Evolutionary conservation across 352 stramenopile species (phyloP).

Genomic region (Globisporangium cylindrosporum): DNA sequence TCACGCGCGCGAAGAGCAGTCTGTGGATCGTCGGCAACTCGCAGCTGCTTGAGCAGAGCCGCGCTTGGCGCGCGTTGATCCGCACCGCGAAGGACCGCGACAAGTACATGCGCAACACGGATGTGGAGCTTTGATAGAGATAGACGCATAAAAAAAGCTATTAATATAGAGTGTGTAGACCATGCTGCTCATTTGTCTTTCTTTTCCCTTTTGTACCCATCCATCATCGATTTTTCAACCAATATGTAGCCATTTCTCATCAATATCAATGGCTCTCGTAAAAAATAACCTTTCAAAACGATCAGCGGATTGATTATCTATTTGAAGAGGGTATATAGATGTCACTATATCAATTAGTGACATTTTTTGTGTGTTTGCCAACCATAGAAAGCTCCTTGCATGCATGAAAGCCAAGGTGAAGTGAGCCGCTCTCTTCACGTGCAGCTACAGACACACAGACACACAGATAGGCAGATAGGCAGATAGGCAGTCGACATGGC

Average conservation of each 20-base stretch:
- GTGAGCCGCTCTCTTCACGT: neutral
- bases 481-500: neutral
- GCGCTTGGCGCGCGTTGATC: conserved; percentile 66
- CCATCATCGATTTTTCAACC: neutral
- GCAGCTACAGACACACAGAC: neutral
- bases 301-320: conserved; percentile 2
- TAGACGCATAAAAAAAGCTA: conserved; percentile 3
- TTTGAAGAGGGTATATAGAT: neutral
- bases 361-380: conserved; percentile 7
- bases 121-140: conserved; percentile 15
- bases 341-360: conserved; percentile 6
- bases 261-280: neutral
- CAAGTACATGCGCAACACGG: conserved; percentile 41
- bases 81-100: conserved; percentile 53
- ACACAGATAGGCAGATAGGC: neutral
- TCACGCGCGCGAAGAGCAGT: conserved; percentile 96
- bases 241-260: conserved; percentile 1
- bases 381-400: neutral
- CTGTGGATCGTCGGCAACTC: conserved; percentile 87
- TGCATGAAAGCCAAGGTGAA: neutral
- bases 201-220: neutral
- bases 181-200: neutral
- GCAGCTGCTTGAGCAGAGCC: conserved; percentile 59
- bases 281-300: neutral
- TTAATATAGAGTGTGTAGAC: neutral